A percentile compares a stretch with the other conserved stretches of the same genome.
Conservation (phyloP, 768 basidiomycete genomes). For the Tephrocybe sp. region DNA sequence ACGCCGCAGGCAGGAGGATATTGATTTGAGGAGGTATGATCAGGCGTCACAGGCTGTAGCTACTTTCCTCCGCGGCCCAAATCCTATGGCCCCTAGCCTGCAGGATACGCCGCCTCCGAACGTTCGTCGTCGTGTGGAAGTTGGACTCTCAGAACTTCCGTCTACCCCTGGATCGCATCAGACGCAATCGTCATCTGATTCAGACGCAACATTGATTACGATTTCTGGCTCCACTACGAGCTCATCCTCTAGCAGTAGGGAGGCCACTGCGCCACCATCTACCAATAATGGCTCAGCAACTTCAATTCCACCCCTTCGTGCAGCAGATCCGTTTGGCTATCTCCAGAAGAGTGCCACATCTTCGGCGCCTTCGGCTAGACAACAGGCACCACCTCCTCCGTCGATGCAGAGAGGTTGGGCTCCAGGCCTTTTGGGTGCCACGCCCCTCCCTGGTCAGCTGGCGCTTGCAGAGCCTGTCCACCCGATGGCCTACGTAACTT, state of each 20-base stretch:
- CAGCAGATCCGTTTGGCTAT: constrained; percentile 61
- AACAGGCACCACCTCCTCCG: constrained; percentile 25
- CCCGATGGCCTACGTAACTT: constrained; percentile 76
- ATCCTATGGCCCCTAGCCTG: constrained; percentile 21
- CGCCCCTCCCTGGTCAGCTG: constrained; percentile 27
- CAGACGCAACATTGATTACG: no score
- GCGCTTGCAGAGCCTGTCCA: constrained; percentile 58
- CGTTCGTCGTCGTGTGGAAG: constrained; percentile 32
- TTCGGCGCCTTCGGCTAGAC: constrained; percentile 24
- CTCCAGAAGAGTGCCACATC: constrained; percentile 38
- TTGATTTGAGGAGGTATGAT: constrained; percentile 48
- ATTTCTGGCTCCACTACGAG: no score
- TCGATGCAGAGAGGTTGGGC: constrained; percentile 36
- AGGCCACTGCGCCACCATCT: no score
- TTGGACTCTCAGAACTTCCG: background rate
- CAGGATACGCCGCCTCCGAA: constrained; percentile 31
- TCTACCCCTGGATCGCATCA: constrained; percentile 3
- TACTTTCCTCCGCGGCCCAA: constrained; percentile 41
- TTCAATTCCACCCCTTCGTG: constrained; percentile 16
- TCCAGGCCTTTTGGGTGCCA: constrained; percentile 23
- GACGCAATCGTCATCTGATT: constrained; percentile 16
- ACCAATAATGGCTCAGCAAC: constrained; percentile 7
- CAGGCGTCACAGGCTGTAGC: constrained; percentile 53
- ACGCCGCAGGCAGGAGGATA: constrained; percentile 57
- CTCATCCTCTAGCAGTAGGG: no score